Base-by-base conservation (phyloP, 2,329 filamentous ascomycete species). In the Penicillium sp. region DNA sequence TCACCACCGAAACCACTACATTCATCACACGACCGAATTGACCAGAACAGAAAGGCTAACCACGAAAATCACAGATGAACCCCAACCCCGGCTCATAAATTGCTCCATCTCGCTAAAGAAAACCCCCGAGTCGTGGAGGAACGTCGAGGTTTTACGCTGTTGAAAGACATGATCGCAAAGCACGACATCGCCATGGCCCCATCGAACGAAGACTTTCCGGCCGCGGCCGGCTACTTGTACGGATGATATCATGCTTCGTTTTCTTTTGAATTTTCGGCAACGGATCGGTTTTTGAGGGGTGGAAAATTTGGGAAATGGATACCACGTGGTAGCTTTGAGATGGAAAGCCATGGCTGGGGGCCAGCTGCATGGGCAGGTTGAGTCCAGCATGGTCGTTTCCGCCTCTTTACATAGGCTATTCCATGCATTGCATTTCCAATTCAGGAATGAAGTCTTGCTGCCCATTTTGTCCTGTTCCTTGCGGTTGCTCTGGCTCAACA, bases 61-160 rank as follows among this genome's bases (percentile, higher is more conserved):
- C 42, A 44, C 41, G 38, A 18, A 49, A 50, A 16, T 28, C 51
- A 51, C 62, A 89, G 88, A 92, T 92, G 88, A 92, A 92, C 85
- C 87, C 88, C 76, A 90, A 90, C 84, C 88, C 88, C 70, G 85
- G 84, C 74, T 74, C 84, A 68, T 90, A 88, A 79, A 68, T 55
- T 58, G 54, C 51, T 38, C 52, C 54, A 53, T 45, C 41, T 55
- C 50, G 54, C 55, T 62, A 57, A 60, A 63, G 51, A 51, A 60
- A 59, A 54, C 44, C 44, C 52, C 50, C 48, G 60, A 60, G 56
- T 53, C 60, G 53, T 56, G 60, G 56, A 57, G 53, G 60, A 49
- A 50, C 36, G 58, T 57, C 56, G 60, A 56, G 58, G 51, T 50
- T 44, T 59, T 51, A 54, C 60, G 61, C 60, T 62, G 42, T 57